phyloP scores from a whole-genome alignment of 441 rosid genomes.

The Pelargonium australe region DNA sequence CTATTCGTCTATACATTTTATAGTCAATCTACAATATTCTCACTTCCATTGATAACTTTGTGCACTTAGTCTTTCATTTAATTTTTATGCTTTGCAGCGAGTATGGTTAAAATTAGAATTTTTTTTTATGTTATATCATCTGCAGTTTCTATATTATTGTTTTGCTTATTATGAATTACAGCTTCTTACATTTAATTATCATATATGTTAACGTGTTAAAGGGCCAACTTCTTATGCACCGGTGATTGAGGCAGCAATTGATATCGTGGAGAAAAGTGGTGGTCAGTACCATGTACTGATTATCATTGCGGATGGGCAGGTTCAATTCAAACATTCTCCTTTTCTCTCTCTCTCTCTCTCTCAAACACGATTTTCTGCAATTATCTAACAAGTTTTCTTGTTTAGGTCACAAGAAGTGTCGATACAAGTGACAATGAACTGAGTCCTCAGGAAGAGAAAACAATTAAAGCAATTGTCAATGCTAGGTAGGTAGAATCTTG shows the following conservation, averaged over 20 bases:
- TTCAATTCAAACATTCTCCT: conserved; percentile 12
- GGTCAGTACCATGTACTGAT: conserved; percentile 82
- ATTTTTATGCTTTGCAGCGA: no score
- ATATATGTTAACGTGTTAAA: no score
- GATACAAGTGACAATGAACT: conserved; percentile 39
- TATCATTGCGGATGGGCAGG: conserved; percentile 89
- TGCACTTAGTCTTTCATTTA: no score
- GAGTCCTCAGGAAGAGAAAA: conserved; percentile 64
- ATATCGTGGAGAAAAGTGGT: conserved; percentile 59
- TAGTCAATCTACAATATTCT: no score
- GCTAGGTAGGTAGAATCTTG: conserved; percentile 48
- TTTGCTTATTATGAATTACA: no score
- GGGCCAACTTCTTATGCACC: conserved; percentile 56
- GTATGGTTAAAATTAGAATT: no score
- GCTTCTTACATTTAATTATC: no score
- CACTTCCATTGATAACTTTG: no score
- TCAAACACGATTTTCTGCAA: not conserved
- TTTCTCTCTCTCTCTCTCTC: not conserved
- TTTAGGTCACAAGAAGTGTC: conserved; percentile 66
- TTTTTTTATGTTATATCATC: no score
- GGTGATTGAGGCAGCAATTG: conserved; percentile 60
- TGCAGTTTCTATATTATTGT: no score
- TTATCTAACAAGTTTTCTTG: not conserved
- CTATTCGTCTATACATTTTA: no score
- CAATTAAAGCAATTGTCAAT: conserved; percentile 56